Conservation (phyloP, 495 filamentous ascomycete genomes). For the Neurospora hispaniola region DNA sequence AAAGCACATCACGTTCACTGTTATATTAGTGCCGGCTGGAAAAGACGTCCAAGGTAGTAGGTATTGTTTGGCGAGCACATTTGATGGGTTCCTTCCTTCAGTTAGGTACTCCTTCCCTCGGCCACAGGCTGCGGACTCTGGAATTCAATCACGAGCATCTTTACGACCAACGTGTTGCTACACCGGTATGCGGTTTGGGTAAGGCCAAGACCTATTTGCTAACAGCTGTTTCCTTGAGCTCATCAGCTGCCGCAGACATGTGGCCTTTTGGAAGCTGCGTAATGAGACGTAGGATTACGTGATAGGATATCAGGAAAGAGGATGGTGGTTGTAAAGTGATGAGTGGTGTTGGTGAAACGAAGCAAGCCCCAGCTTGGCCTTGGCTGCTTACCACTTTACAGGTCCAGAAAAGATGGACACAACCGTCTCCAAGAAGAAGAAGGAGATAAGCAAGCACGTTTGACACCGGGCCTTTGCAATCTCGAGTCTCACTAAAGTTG, state of each 20-base stretch:
- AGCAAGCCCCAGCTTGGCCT: not conserved
- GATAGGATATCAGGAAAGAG: slow-evolving; percentile 3
- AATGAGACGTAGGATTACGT: slow-evolving; percentile 17
- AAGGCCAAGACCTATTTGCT: not conserved
- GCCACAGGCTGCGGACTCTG: not conserved
- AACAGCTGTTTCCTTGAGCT: not conserved
- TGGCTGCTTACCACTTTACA: not conserved
- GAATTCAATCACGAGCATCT: not conserved
- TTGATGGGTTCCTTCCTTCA: not conserved
- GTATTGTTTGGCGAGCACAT: not conserved
- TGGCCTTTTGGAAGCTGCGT: slow-evolving; percentile 3
- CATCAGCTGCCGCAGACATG: slow-evolving; percentile 17
- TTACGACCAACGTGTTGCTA: not conserved
- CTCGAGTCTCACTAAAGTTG: not conserved
- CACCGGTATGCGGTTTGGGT: not conserved
- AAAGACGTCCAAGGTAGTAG: too few species aligned
- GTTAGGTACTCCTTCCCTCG: not conserved
- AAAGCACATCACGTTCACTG: not conserved
- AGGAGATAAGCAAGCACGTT: not conserved
- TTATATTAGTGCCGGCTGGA: not conserved
- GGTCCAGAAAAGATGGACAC: not conserved
- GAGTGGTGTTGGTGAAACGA: not conserved
- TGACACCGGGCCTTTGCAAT: not conserved
- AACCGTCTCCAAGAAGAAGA: not conserved
- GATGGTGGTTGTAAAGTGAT: not conserved